Evolutionary conservation across 345 rosid species (phyloP).

Genomic region (Theobroma cacao): DNA sequence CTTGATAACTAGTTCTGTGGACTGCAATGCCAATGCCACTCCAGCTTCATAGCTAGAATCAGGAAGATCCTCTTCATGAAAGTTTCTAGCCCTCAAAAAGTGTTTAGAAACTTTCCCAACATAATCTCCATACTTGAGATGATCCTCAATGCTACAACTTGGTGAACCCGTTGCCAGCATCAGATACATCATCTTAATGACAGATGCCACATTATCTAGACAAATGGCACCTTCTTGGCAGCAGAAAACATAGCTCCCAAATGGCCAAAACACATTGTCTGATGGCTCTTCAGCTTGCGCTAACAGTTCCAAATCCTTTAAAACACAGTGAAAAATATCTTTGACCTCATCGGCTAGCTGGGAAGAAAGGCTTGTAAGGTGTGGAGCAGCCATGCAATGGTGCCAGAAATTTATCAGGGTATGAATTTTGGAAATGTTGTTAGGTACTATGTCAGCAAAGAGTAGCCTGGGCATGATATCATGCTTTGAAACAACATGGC

Average conservation of each 20-base stretch:
- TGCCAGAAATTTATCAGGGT: conserved; percentile 33
- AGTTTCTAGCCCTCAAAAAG: conserved; percentile 42
- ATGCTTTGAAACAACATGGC: conserved; percentile 55
- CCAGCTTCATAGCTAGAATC: conserved; percentile 66
- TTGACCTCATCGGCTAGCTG: conserved; percentile 19
- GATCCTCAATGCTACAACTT: conserved; percentile 45
- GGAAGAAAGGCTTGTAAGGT: neutral
- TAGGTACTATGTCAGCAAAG: conserved; percentile 32
- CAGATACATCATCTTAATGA: conserved; percentile 53
- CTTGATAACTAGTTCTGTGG: conserved; percentile 48
- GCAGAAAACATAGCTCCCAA: conserved; percentile 68
- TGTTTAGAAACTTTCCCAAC: conserved; percentile 33
- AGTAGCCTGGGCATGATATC: conserved; percentile 58
- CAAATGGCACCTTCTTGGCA: conserved; percentile 77
- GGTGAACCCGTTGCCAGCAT: conserved; percentile 35
- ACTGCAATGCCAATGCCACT: conserved; percentile 58
- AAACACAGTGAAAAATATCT: conserved; percentile 25
- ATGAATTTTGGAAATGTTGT: conserved; percentile 1
- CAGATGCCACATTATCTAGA: conserved; percentile 52
- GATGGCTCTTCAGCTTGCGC: neutral
- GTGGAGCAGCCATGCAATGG: conserved; percentile 25
- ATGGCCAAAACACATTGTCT: conserved; percentile 49
- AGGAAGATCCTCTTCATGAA: conserved; percentile 27
- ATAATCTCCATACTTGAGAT: conserved; percentile 55
- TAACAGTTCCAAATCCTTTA: conserved; percentile 4